A percentile compares a stretch with the other conserved stretches of the same genome.
Evolutionary conservation across 495 filamentous ascomycete species (phyloP).

Genomic region (Penicillium manginii): DNA sequence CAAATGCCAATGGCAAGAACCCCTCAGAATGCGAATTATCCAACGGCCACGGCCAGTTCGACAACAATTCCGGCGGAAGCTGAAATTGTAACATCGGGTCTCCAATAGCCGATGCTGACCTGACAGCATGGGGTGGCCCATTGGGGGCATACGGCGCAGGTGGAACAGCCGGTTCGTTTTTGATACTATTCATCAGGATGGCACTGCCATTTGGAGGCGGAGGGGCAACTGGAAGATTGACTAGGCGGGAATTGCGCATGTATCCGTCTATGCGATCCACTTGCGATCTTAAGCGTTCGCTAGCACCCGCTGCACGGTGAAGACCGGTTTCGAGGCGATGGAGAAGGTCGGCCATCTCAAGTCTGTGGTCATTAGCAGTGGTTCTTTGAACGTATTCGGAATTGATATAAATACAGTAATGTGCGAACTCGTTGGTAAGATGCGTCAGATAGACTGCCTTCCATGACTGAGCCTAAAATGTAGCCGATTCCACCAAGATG

Average conservation of each 20-base stretch:
- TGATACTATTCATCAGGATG: slow-evolving; percentile 11
- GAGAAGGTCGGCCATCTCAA: slow-evolving; percentile 54
- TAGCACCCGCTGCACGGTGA: slow-evolving; percentile 43
- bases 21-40: slow-evolving; percentile 34
- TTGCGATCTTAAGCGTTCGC: slow-evolving; percentile 43
- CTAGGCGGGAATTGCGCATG: slow-evolving; percentile 40
- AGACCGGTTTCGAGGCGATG: slow-evolving; percentile 47
- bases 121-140: slow-evolving; percentile 8
- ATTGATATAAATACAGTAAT: slow-evolving; percentile 34
- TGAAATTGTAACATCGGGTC: slow-evolving; percentile 40
- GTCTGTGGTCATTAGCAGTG: slow-evolving; percentile 1
- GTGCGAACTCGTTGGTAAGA: slow-evolving; percentile 48
- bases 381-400: neutral
- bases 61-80: slow-evolving; percentile 41
- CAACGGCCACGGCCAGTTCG: slow-evolving; percentile 47
- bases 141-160: slow-evolving; percentile 8
- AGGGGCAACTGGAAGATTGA: slow-evolving; percentile 21
- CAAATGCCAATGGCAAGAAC: slow-evolving; percentile 32
- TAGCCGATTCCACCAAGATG: slow-evolving; percentile 55
- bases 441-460: slow-evolving; percentile 50
- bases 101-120: slow-evolving; percentile 18
- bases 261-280: slow-evolving; percentile 53
- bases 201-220: slow-evolving; percentile 13
- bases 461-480: slow-evolving; percentile 54
- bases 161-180: slow-evolving; percentile 20